Percentiles rank a stretch among this genome's conserved stretches.
Conservation (phyloP, 148 eudicot genomes). For the Heliosperma pusillum region DNA sequence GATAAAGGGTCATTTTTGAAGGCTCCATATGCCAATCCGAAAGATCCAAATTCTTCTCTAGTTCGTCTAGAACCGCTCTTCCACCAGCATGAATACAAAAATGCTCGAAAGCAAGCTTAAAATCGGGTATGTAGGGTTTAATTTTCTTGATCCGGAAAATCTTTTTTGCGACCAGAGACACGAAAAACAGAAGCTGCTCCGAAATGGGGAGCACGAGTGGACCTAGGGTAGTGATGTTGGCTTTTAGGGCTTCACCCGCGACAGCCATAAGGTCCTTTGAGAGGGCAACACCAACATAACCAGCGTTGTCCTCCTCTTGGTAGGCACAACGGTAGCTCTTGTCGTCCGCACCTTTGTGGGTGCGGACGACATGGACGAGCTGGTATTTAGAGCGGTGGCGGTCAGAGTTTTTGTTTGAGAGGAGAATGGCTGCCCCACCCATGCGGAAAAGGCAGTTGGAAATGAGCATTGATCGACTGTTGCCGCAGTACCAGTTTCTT, state of each 20-base stretch:
- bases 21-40: conserved; percentile 28
- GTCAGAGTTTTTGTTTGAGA: conserved; percentile 25
- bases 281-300: conserved; percentile 22
- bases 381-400: conserved; percentile 21
- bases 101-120: conserved; percentile 32
- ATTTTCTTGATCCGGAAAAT: conserved; percentile 15
- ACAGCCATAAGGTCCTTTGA: conserved; percentile 33
- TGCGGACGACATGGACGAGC: conserved; percentile 27
- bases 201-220: conserved; percentile 31
- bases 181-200: conserved; percentile 23
- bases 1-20: conserved; percentile 26
- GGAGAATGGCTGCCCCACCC: conserved; percentile 32
- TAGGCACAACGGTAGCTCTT: conserved; percentile 24
- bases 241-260: conserved; percentile 30
- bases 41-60: conserved; percentile 29
- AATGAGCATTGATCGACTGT: conserved; percentile 35
- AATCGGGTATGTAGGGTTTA: conserved; percentile 30
- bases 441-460: conserved; percentile 32
- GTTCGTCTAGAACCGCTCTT: conserved; percentile 28
- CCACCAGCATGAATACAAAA: conserved; percentile 33
- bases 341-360: conserved; percentile 33
- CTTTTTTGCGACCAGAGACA: conserved; percentile 19
- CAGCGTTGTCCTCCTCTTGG: conserved; percentile 20
- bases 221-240: conserved; percentile 31
- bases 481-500: conserved; percentile 33